Percentiles rank a stretch among this genome's conserved stretches.
These are phyloP conservation scores for Chaetomiaceae sp. DNA, from an alignment of 2,329 filamentous ascomycete species.

Conservation along the genomic window DNA sequence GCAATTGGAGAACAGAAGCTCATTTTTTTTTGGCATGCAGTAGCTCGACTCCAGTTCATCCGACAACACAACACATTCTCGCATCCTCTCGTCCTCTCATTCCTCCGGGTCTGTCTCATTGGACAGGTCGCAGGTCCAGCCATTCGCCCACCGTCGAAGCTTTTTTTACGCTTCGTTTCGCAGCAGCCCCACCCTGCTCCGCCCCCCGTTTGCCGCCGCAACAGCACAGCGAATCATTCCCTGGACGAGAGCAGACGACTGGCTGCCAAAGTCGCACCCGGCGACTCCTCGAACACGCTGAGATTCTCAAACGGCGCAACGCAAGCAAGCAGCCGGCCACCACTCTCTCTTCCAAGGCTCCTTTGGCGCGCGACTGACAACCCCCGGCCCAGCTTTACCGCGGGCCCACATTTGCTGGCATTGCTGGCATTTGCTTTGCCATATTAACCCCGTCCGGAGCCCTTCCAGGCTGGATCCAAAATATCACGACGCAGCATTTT, in stretches of 20 bases:
- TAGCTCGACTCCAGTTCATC: background rate
- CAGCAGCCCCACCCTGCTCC: conserved; percentile 18
- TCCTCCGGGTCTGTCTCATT: conserved; percentile 7
- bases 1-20: conserved; percentile 7
- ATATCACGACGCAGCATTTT: conserved; percentile 18
- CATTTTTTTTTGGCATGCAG: conserved; percentile 5
- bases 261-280: conserved; percentile 25
- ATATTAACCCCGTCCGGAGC: conserved; percentile 26
- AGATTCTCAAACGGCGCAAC: conserved; percentile 11
- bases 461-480: conserved; percentile 24
- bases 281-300: conserved; percentile 29
- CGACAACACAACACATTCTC: background rate
- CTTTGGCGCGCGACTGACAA: conserved; percentile 26
- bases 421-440: conserved; percentile 18
- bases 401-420: conserved; percentile 17
- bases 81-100: conserved; percentile 3
- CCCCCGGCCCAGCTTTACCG: conserved; percentile 18
- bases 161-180: conserved; percentile 19
- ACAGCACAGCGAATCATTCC: conserved; percentile 27
- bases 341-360: background rate
- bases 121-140: conserved; percentile 10
- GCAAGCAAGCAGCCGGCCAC: conserved; percentile 15
- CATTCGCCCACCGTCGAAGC: conserved; percentile 8
- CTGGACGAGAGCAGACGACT: conserved; percentile 11
- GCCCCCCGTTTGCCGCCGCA: conserved; percentile 27